Base-by-base conservation (phyloP, 495 filamentous ascomycete species). In the Viridothelium virens region DNA sequence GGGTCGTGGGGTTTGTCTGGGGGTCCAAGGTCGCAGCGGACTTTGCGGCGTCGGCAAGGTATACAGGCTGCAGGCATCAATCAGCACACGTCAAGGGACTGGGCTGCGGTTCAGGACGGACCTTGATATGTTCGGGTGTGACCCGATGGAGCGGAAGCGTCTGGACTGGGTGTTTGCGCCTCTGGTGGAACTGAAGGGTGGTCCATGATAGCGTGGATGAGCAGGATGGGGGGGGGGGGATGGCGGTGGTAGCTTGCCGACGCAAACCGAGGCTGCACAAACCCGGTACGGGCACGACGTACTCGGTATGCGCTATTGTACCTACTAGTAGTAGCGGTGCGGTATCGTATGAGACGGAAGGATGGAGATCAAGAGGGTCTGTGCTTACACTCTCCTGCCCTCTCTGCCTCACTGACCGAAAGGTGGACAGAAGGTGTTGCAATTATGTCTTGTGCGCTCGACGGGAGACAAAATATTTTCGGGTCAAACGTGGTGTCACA, bases 1-100 rank as follows among this genome's bases (percentile, higher is more conserved):
- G 94, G 94, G 68, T 93, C 90, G 74, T 92, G 87, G 41, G 94
- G 94, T 67, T 93, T 89, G 77, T 98, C 94, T 71, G 97, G 92
- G 77, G 89, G 91, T 65, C 92, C 92, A 56, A 96, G 81, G 74
- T 97, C 92, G 77, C 92, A 97, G 67, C 92, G 91, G 44, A 96
- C 92, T 77, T 96, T 97, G 71, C 92, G 85, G 62, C 88, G 87
- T 31, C 92, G 86, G 74, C 92, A 96, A 9, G 92, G 92, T 72
- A 96, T 94, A 77, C 92, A 96, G 46, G 70, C 71, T 68, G 3
- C 2, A 36, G 59, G 33, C 18, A 47, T 33, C 4, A 63, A 25
- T 56, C 38, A 12, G 33, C 48, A 63, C 36, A 16, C 33, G 18
- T 1, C n/a, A 31, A 61, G 14, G 14, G 44, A 6, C 14, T 63